These are phyloP conservation scores for Barnettozyma wickerhamii DNA, from an alignment of 805 yeast genomes.

Conservation along the genomic window DNA sequence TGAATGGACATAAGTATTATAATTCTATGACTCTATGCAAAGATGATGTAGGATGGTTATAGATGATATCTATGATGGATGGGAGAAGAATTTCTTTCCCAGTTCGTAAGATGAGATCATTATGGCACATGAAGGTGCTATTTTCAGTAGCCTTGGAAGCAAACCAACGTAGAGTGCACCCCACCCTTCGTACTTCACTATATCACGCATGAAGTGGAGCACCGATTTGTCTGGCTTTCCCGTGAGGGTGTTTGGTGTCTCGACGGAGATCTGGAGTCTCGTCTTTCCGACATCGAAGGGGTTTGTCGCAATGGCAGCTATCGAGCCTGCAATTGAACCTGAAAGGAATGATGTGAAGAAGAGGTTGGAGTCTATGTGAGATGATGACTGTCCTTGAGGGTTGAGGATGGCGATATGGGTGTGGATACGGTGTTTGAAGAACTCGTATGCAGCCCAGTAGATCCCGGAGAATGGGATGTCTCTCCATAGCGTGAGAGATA, in stretches of 20 bases:
- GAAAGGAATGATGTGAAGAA: constrained; percentile 66
- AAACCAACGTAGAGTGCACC: constrained; percentile 83
- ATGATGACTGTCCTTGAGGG: constrained; percentile 13
- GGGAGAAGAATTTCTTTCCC: constrained; percentile 57
- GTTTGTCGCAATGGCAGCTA: constrained; percentile 84
- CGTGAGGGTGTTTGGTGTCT: no score
- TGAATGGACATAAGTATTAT: constrained; percentile 16
- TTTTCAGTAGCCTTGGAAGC: constrained; percentile 79
- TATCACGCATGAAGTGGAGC: constrained; percentile 60
- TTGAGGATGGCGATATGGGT: constrained; percentile 3
- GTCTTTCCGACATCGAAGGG: constrained; percentile 99
- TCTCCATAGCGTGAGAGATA: constrained; percentile 87
- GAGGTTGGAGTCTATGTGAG: constrained; percentile 31
- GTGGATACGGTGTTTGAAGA: constrained; percentile 7
- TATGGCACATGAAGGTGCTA: constrained; percentile 97
- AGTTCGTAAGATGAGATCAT: constrained; percentile 96
- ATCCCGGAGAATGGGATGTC: constrained; percentile 97
- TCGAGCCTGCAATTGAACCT: constrained; percentile 79
- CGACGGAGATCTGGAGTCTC: constrained; percentile 79
- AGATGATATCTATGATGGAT: no score
- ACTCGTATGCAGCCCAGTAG: constrained; percentile 87
- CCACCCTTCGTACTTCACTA: constrained; percentile 71
- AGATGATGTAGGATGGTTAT: no score
- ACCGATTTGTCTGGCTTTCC: constrained; percentile 43
- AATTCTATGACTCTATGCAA: no score